phyloP scores from a whole-genome alignment of 306 rosid genomes.

The Abrus pulchellus region DNA sequence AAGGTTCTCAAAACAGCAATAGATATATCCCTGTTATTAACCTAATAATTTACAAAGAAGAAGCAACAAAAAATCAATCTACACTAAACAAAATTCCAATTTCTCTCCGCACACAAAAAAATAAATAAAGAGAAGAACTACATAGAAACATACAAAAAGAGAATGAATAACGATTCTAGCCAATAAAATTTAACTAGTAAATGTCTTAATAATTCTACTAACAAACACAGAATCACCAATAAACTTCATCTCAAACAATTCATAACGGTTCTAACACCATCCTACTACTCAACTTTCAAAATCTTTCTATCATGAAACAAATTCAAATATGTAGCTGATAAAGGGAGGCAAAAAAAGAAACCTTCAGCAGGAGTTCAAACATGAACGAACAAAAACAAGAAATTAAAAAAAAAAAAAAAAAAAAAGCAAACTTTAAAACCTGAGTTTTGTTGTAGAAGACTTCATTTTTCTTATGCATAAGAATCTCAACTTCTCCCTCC shows the following conservation, averaged over 20 bases:
- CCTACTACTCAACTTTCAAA: neutral
- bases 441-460: conserved; percentile 91
- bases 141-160: neutral
- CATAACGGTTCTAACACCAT: neutral
- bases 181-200: conserved; percentile 9
- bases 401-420: neutral
- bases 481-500: conserved; percentile 99
- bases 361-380: conserved; percentile 9
- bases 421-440: conserved; percentile 62
- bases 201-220: conserved; percentile 11
- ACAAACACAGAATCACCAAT: conserved; percentile 5
- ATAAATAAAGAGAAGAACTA: neutral
- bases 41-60: conserved; percentile 60
- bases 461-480: conserved; percentile 88
- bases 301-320: conserved; percentile 21
- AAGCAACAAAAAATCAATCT: conserved; percentile 31
- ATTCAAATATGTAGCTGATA: neutral
- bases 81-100: neutral
- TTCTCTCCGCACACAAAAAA: neutral
- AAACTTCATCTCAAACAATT: neutral
- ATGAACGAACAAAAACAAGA: neutral
- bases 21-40: conserved; percentile 93
- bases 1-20: conserved; percentile 93
- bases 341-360: neutral
- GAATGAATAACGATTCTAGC: neutral